These are phyloP conservation scores for Berberis thunbergii DNA, from an alignment of 164 flowering plant genomes.

Conservation along the genomic window DNA sequence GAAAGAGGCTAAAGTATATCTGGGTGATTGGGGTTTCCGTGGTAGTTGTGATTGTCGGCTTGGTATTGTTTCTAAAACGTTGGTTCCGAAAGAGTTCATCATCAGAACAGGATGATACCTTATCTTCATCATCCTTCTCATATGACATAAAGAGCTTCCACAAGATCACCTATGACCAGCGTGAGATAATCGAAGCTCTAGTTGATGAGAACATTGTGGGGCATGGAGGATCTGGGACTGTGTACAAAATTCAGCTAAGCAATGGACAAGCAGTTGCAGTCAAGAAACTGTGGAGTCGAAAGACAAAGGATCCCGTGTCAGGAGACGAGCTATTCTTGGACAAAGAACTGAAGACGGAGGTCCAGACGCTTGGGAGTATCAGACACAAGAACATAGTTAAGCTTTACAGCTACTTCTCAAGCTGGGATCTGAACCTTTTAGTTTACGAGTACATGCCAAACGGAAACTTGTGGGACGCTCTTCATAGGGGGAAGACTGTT, in stretches of 20 bases:
- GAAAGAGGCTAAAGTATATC: slow-evolving; percentile 30
- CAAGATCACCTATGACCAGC: slow-evolving; percentile 48
- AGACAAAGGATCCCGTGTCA: slow-evolving; percentile 37
- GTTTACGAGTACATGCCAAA: slow-evolving; percentile 96
- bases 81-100: slow-evolving; percentile 29
- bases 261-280: slow-evolving; percentile 74
- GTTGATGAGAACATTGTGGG: slow-evolving; percentile 84
- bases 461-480: slow-evolving; percentile 91
- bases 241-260: slow-evolving; percentile 61
- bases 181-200: slow-evolving; percentile 60
- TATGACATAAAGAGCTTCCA: slow-evolving; percentile 78
- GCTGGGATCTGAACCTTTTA: slow-evolving; percentile 50
- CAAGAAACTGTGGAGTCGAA: slow-evolving; percentile 70
- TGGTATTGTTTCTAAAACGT: slow-evolving; percentile 39
- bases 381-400: slow-evolving; percentile 95
- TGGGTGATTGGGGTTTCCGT: slow-evolving; percentile 52
- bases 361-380: slow-evolving; percentile 80
- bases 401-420: slow-evolving; percentile 70
- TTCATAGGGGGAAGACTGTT: slow-evolving; percentile 45
- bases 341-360: slow-evolving; percentile 75
- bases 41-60: slow-evolving; percentile 39
- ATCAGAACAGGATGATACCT: slow-evolving; percentile 35
- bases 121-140: slow-evolving; percentile 44
- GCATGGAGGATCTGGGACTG: slow-evolving; percentile 90
- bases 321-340: slow-evolving; percentile 41